phyloP scores from a whole-genome alignment of 345 rosid genomes.

The Gossypium anomalum region DNA sequence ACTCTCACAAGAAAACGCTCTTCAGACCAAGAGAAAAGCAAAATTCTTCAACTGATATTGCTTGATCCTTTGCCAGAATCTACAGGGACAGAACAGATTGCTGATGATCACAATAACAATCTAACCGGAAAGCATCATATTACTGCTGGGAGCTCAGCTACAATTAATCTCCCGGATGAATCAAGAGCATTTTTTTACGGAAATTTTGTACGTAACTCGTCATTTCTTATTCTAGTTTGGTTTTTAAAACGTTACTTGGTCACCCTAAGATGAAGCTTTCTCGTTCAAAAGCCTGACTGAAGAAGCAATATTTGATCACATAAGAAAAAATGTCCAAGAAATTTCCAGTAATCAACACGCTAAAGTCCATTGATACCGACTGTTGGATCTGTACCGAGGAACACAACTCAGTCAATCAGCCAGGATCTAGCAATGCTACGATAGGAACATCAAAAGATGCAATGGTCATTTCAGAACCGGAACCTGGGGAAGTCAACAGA shows the following conservation, averaged over 20 bases:
- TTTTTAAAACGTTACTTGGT: background rate
- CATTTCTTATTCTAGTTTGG: background rate
- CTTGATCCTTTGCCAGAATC: conserved; percentile 22
- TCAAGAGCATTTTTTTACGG: conserved; percentile 27
- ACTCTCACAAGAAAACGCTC: conserved; percentile 47
- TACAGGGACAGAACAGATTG: conserved; percentile 19
- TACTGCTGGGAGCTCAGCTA: conserved; percentile 17
- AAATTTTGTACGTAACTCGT: background rate
- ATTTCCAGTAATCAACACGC: conserved; percentile 38
- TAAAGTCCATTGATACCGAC: conserved; percentile 23
- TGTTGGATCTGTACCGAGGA: conserved; percentile 9
- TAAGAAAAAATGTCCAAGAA: conserved; percentile 58
- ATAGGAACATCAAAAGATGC: conserved; percentile 14
- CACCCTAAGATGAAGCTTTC: conserved; percentile 28
- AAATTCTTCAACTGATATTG: conserved; percentile 27
- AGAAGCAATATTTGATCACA: conserved; percentile 62
- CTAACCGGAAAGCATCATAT: conserved; percentile 11
- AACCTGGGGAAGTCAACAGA: conserved; percentile 24
- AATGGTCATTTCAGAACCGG: conserved; percentile 21
- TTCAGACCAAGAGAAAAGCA: conserved; percentile 24
- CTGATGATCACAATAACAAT: conserved; percentile 13
- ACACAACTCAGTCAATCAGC: conserved; percentile 15
- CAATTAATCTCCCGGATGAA: conserved; percentile 25
- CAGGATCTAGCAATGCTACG: conserved; percentile 18
- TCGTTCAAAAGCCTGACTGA: conserved; percentile 30